Base-by-base conservation (phyloP, 345 rosid genomes). In the Eucalyptus cloeziana region DNA sequence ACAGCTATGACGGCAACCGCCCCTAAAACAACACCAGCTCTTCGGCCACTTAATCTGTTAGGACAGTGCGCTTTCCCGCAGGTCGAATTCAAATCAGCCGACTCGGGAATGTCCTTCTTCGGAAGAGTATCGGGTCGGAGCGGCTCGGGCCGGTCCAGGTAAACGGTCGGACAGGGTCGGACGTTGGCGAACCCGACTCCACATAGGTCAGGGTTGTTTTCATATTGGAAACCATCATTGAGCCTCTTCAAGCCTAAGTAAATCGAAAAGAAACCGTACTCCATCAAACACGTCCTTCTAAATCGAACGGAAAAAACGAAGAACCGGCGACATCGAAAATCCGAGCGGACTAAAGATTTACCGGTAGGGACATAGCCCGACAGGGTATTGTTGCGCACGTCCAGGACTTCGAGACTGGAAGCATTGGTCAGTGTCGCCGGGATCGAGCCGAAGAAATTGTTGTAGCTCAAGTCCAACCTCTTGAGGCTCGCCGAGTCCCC, bases 401-500 rank as follows among this genome's bases (percentile, higher is more conserved):
- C 98, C 13, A 98, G 94, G 91, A 93, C 92, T 91, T 93, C 92
- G 50, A 98, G 95, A 93, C 88, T 60, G 24, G 95, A 94, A 90
- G 95, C 97, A 89, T 91, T 64, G 13, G 96, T 96, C 87, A 98
- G 89, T 88, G 91, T 96, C 11, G 93, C 91, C 5, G 99, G 99
- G 89, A 98, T 93, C 49, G 99, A 92, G 88, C 99, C 99, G 87
- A 98, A 97, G 87, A 98, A 95, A 49, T 81, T 47, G 90, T 98
- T 98, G 86, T 93, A 98, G 95, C 99, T 97, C 90, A 98, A 88
- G 90, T 97, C 98, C 90, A 98, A 92, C 96, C 99, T 96, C 5
- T 94, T 93, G 49, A 98, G 91, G 90, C 87, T 89, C 85, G 51
- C 90, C 86, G 96, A 88, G 87, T 94, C 93, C 19, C 99, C 99